These are phyloP conservation scores for Chlamydomonas reinhardtii DNA, from an alignment of 163 green algal genomes.

Conservation along the genomic window DNA sequence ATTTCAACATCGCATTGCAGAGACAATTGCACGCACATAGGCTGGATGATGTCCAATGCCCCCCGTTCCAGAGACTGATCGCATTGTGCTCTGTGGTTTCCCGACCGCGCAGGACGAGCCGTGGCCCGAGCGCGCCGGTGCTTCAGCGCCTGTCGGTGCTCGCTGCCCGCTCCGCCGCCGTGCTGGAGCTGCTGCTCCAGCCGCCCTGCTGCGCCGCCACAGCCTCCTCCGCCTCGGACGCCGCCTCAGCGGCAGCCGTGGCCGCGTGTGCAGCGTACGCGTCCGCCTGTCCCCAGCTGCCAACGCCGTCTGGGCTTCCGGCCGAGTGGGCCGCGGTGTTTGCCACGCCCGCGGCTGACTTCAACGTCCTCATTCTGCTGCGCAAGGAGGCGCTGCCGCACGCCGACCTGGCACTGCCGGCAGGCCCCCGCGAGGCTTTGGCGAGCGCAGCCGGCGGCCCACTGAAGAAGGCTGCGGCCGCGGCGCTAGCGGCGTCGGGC, in stretches of 20 bases:
- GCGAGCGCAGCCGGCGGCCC: not conserved
- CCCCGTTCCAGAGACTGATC: no score
- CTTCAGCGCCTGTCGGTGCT: constrained; percentile 28
- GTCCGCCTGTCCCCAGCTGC: not conserved
- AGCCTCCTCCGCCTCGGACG: not conserved
- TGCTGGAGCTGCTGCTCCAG: constrained; percentile 38
- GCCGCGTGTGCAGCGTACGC: not conserved
- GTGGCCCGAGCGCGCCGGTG: not conserved
- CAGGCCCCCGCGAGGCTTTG: not conserved
- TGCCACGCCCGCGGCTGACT: constrained; percentile 55
- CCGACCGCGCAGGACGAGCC: constrained; percentile 23
- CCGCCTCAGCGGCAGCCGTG: not conserved
- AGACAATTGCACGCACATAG: not conserved
- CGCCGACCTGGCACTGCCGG: constrained; percentile 36
- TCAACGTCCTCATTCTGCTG: constrained; percentile 71
- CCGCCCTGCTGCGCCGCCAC: not conserved
- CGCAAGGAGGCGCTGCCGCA: constrained; percentile 69
- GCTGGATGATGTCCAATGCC: no score
- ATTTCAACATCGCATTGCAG: not conserved
- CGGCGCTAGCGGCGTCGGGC: not conserved
- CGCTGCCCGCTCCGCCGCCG: constrained; percentile 10
- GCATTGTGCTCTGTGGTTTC: not conserved
- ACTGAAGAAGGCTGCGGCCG: not conserved
- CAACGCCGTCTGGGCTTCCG: not conserved
- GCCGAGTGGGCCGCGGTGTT: constrained; percentile 48